A percentile compares a stretch with the other conserved stretches of the same genome.
These are phyloP conservation scores for Fragilaria radians DNA, from an alignment of 108 stramenopile species.

Conservation along the genomic window DNA sequence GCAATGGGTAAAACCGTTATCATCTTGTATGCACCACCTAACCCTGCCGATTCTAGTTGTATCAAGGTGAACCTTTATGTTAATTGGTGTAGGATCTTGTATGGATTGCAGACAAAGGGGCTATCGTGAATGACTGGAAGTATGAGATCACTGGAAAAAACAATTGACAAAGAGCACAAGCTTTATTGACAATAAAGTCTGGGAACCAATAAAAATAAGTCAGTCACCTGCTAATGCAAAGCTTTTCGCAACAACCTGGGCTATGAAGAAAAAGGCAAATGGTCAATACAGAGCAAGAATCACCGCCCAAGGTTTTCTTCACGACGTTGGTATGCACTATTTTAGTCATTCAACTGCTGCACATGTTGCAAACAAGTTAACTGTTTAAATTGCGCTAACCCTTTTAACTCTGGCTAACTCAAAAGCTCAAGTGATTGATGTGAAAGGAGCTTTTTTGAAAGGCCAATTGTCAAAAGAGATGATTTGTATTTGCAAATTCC, in stretches of 20 bases:
- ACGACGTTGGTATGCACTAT: conserved; percentile 22
- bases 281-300: conserved; percentile 26
- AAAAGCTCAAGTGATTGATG: conserved; percentile 11
- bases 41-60: too few relatives aligned
- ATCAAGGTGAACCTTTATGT: too few relatives aligned
- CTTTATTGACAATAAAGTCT: conserved; percentile 22
- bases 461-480: too few relatives aligned
- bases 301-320: conserved; percentile 27
- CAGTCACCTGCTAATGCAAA: conserved; percentile 26
- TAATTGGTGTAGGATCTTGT: too few relatives aligned
- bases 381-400: conserved; percentile 11
- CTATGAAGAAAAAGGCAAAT: too few relatives aligned
- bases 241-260: conserved; percentile 25
- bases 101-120: too few relatives aligned
- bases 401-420: conserved; percentile 25
- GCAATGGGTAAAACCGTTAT: too few relatives aligned
- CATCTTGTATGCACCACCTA: too few relatives aligned
- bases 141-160: conserved; percentile 26
- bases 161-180: conserved; percentile 30
- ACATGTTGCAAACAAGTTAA: conserved; percentile 22
- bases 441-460: too few relatives aligned
- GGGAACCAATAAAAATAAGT: conserved; percentile 1
- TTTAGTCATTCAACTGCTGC: conserved; percentile 12
- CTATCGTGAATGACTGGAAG: too few relatives aligned
- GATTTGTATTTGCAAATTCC: conserved; percentile 24